Conservation (phyloP, 805 yeast genomes). For the Jamesozyma jinghongensis region DNA sequence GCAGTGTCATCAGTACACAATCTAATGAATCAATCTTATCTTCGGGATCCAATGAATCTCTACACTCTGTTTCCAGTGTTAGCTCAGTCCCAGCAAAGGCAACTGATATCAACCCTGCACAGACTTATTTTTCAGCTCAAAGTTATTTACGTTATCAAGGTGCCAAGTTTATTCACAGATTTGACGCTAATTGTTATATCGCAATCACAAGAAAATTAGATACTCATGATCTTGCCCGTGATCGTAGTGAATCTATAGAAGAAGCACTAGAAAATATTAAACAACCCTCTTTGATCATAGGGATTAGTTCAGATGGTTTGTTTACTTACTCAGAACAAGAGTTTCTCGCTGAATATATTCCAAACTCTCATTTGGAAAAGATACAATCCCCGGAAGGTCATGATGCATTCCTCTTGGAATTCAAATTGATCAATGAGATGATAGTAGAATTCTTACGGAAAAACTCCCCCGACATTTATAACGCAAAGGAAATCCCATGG, state of each 20-base stretch:
- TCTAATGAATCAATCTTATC: constrained; percentile 6
- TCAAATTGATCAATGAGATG: constrained; percentile 65
- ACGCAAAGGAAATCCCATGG: constrained; percentile 37
- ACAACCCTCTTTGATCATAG: constrained; percentile 78
- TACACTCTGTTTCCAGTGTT: constrained; percentile 27
- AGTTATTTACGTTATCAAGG: constrained; percentile 93
- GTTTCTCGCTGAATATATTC: constrained; percentile 64
- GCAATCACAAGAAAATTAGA: constrained; percentile 89
- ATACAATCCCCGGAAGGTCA: constrained; percentile 94
- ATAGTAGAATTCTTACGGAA: constrained; percentile 56
- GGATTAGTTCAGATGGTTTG: constrained; percentile 85
- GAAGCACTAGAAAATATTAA: constrained; percentile 49
- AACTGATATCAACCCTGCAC: constrained; percentile 30
- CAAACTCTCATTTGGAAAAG: constrained; percentile 56
- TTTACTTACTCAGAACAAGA: constrained; percentile 91
- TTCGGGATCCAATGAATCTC: constrained; percentile 17
- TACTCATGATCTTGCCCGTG: constrained; percentile 89
- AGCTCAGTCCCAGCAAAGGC: constrained; percentile 15
- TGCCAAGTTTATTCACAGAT: constrained; percentile 75
- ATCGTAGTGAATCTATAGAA: constrained; percentile 35
- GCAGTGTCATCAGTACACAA: constrained; percentile 6
- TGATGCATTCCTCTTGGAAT: constrained; percentile 90
- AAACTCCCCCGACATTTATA: constrained; percentile 43
- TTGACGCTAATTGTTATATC: constrained; percentile 95
- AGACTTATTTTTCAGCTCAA: constrained; percentile 84